Evolutionary conservation across 148 eudicot genomes (phyloP).

Genomic region (Silene conica): DNA sequence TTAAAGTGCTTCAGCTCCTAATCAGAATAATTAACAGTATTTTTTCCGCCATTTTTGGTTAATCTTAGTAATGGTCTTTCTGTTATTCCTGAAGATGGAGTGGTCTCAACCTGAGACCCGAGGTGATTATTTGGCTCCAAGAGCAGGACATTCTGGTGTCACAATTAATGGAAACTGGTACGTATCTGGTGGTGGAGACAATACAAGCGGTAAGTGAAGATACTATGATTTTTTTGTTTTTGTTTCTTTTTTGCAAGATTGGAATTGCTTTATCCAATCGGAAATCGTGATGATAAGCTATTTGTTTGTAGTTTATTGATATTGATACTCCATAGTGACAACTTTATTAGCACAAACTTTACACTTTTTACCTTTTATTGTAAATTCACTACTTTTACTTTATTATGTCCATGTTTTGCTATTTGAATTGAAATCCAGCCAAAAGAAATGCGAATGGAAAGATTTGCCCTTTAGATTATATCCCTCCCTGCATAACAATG

Average conservation of each 20-base stretch:
- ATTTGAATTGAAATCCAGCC: too few species aligned
- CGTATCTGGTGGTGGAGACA: slow-evolving; percentile 95
- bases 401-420: too few species aligned
- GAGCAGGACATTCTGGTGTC: slow-evolving; percentile 92
- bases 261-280: slow-evolving; percentile 5
- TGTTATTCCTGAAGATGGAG: slow-evolving; percentile 61
- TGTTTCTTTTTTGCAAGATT: not conserved
- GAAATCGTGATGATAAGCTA: not conserved
- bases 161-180: slow-evolving; percentile 75
- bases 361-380: too few species aligned
- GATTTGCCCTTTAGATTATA: too few species aligned
- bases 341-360: too few species aligned
- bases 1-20: not conserved
- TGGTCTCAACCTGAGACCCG: slow-evolving; percentile 92
- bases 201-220: slow-evolving; percentile 55
- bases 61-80: not conserved
- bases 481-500: too few species aligned
- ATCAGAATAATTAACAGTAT: not conserved
- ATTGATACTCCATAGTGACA: too few species aligned
- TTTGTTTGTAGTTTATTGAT: not conserved
- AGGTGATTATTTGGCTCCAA: slow-evolving; percentile 64
- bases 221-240: not conserved
- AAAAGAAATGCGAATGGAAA: too few species aligned
- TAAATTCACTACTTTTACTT: too few species aligned
- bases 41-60: not conserved